Base-by-base conservation (phyloP, 306 rosid genomes). In the Acacia crassicarpa region DNA sequence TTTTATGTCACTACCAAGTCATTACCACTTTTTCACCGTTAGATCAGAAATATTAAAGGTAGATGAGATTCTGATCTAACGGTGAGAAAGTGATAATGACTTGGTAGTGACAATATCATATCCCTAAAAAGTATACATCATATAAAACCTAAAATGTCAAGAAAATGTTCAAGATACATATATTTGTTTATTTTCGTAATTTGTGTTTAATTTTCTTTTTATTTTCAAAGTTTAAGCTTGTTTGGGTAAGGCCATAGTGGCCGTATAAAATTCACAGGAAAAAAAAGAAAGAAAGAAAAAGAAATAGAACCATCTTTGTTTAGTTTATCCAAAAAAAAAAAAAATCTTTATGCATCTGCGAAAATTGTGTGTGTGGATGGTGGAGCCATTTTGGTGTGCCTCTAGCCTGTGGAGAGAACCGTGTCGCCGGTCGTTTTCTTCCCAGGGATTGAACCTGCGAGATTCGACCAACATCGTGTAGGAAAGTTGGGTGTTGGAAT, bases 361-460 rank as follows among this genome's bases (percentile, higher is more conserved):
- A 61, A 13, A 25, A 14, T 30, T 62, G 62, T 51, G 38, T 62
- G 61, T 10, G 71, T 33, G 1, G 45, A 5, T 6, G 58, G n/a
- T 16, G 74, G 20, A 51, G 76, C 75, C 44, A 30, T 59, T 53
- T 62, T 22, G 74, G 54, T 2, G 54, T 16, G 2, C 9, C 58
- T 49, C n/a, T 27, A 15, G 8, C 14, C 61, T 6, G 77, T 67
- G 89, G 19, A 72, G 90, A 90, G 83, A 83, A 82, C 80, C 83
- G 68, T 59, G 89, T 76, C 4, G 67, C 85, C 58, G 25, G 86
- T 83, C 85, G 35, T 75, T 44, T 82, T 78, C 86, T 5, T 73
- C 77, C 72, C 22, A 43, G 46, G 82, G 58, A 49, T 80, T 63
- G 59, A 76, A 43, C 78, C 78, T 68, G 14, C 85, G 68, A 85